Conservation (phyloP, 169 alveolate species). For the Plasmodium fragile region DNA sequence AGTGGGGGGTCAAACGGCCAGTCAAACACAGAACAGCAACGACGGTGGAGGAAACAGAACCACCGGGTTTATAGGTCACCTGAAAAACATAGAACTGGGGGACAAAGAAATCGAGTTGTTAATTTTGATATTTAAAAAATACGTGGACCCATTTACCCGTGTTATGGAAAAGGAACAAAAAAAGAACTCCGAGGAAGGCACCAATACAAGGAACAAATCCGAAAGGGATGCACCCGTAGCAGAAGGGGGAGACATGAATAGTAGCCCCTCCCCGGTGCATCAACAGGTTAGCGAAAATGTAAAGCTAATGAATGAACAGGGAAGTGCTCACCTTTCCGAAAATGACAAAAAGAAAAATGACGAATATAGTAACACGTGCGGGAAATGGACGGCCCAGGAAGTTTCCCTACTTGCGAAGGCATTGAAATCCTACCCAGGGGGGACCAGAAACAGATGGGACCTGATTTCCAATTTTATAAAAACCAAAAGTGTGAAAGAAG, state of each 20-base stretch:
- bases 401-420: constrained; percentile 91
- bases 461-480: constrained; percentile 90
- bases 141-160: constrained; percentile 16
- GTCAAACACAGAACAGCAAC: not conserved
- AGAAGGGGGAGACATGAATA: not conserved
- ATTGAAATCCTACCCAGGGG: constrained; percentile 92
- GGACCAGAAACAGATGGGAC: constrained; percentile 93
- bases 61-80: constrained; percentile 64
- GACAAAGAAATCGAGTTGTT: constrained; percentile 31
- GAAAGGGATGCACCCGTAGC: not conserved
- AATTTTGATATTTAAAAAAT: constrained; percentile 50
- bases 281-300: not conserved
- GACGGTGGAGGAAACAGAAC: not conserved
- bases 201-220: not conserved
- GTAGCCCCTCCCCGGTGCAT: not conserved
- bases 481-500: constrained; percentile 89
- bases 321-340: not conserved
- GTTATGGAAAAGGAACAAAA: constrained; percentile 9
- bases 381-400: constrained; percentile 93
- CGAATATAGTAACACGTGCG: constrained; percentile 2
- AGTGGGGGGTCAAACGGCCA: not conserved
- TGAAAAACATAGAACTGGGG: constrained; percentile 26
- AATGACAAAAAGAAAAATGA: constrained; percentile 4
- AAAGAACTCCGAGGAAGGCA: not conserved
- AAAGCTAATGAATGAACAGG: constrained; percentile 15